phyloP scores from a whole-genome alignment of 768 basidiomycete species.

The Lentinula raphanica region DNA sequence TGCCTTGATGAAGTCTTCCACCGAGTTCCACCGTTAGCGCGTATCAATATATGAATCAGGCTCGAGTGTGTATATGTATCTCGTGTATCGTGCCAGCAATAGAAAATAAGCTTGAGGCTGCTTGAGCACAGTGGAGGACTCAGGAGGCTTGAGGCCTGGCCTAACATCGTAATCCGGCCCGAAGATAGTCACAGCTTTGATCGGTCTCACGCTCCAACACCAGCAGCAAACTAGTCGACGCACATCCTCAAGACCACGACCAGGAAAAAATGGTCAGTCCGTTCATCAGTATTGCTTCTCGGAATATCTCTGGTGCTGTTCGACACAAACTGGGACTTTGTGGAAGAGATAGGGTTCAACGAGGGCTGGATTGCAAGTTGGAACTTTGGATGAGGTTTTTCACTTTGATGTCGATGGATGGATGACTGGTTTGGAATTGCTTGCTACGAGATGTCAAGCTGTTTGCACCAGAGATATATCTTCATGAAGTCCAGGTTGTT shows the following conservation, averaged over 20 bases:
- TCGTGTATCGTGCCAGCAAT: too few species aligned
- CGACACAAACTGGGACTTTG: neutral
- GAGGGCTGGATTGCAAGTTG: slow-evolving; percentile 13
- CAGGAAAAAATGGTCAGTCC: slow-evolving; percentile 42
- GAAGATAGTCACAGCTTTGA: neutral
- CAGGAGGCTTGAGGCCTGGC: too few species aligned
- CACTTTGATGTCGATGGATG: slow-evolving; percentile 2
- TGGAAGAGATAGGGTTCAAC: slow-evolving; percentile 2
- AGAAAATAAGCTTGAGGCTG: too few species aligned
- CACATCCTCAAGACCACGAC: slow-evolving; percentile 24
- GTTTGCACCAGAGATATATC: too few species aligned
- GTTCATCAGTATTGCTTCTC: slow-evolving; percentile 12
- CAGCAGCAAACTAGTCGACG: neutral
- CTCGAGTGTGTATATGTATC: too few species aligned
- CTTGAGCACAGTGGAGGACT: too few species aligned
- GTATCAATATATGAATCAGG: too few species aligned
- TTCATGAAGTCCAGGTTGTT: neutral
- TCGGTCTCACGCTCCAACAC: neutral
- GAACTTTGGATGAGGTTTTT: slow-evolving; percentile 19
- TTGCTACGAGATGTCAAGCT: too few species aligned
- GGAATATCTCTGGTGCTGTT: neutral
- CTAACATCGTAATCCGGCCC: too few species aligned
- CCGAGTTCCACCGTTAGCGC: too few species aligned
- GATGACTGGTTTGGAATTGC: neutral
- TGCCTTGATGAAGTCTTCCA: too few species aligned